These are phyloP conservation scores for Botrytis elliptica DNA, from an alignment of 2,329 filamentous ascomycete genomes.

Conservation along the genomic window DNA sequence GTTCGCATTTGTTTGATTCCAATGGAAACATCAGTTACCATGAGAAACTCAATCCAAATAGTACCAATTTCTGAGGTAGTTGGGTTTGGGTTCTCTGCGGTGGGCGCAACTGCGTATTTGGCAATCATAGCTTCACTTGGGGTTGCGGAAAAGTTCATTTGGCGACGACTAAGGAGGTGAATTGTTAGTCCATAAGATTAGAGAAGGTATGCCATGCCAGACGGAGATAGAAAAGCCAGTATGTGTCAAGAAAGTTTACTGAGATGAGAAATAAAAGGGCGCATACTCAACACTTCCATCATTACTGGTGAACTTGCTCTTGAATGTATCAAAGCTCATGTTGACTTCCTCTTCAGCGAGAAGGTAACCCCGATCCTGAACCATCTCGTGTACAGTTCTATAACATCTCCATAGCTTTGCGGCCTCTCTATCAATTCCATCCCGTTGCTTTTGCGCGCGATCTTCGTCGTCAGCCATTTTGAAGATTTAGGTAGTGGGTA, in stretches of 20 bases:
- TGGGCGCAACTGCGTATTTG: constrained; percentile 75
- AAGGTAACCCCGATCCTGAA: constrained; percentile 88
- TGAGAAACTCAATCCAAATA: constrained; percentile 90
- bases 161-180: constrained; percentile 61
- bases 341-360: constrained; percentile 85
- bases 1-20: constrained; percentile 90
- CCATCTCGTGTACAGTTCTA: constrained; percentile 94
- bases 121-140: constrained; percentile 81
- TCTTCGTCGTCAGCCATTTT: constrained; percentile 38
- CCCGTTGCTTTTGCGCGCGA: constrained; percentile 34
- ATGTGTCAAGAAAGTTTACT: not conserved
- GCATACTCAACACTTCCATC: constrained; percentile 76
- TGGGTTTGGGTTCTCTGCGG: constrained; percentile 67
- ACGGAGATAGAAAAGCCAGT: constrained; percentile 20
- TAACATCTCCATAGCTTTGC: constrained; percentile 89
- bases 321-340: constrained; percentile 82
- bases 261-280: not conserved
- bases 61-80: constrained; percentile 72
- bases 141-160: constrained; percentile 84
- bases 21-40: constrained; percentile 63
- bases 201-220: not conserved
- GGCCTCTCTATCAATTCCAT: constrained; percentile 43
- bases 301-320: constrained; percentile 65
- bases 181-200: constrained; percentile 15
- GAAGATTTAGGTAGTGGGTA: not conserved